Evolutionary conservation across 148 eudicot genomes (phyloP).

Genomic region (Silene conica): DNA sequence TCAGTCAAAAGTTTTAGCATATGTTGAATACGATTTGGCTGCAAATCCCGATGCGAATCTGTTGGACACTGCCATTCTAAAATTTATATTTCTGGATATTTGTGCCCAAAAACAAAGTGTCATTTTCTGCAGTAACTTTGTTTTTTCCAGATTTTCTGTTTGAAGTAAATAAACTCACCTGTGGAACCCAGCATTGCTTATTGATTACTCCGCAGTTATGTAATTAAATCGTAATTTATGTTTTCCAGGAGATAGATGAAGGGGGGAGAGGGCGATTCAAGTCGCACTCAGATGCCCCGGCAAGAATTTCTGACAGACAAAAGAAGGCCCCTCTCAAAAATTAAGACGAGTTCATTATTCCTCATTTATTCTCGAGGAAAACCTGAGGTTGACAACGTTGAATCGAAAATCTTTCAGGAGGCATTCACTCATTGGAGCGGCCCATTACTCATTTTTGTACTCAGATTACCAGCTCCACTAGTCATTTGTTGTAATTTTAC

Average conservation of each 20-base stretch:
- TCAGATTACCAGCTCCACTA: neutral
- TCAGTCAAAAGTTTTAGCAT: neutral
- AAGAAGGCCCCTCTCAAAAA: conserved; percentile 96
- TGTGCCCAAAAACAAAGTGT: neutral
- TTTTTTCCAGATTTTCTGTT: too few species aligned
- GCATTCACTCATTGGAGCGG: conserved; percentile 15
- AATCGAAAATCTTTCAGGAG: neutral
- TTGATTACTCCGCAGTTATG: neutral
- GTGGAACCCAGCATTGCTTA: conserved; percentile 1
- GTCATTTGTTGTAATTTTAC: conserved; percentile 22
- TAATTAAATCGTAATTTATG: neutral
- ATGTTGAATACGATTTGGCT: neutral
- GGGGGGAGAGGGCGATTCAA: conserved; percentile 96
- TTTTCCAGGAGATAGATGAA: conserved; percentile 71
- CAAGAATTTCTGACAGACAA: conserved; percentile 81
- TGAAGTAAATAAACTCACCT: neutral
- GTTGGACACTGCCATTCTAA: neutral
- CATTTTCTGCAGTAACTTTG: neutral
- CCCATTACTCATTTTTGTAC: conserved; percentile 16
- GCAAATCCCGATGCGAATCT: neutral
- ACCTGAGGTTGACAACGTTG: conserved; percentile 2
- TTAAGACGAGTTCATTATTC: neutral
- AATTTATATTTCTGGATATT: too few species aligned
- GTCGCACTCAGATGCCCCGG: conserved; percentile 79
- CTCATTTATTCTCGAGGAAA: neutral